phyloP scores from a whole-genome alignment of 1,284 basidiomycete genomes.

The Microstroma glucosiphilum region DNA sequence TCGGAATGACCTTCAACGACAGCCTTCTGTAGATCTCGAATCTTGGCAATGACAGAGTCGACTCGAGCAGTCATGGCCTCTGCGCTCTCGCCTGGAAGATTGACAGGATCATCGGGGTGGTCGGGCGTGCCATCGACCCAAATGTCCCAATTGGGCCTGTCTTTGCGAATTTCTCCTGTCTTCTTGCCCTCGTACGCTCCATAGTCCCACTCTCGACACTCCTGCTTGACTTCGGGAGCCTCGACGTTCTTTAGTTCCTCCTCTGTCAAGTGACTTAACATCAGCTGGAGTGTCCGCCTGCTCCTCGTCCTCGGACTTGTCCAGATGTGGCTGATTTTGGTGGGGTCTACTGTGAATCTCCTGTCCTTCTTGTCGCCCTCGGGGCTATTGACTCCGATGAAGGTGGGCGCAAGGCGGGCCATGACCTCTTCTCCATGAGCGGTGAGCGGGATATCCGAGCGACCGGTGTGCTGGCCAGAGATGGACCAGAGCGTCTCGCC shows the following conservation, averaged over 20 bases:
- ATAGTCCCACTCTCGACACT: conserved; percentile 49
- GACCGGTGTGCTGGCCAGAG: conserved; percentile 45
- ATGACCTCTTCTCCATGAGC: conserved; percentile 41
- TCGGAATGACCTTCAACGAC: conserved; percentile 23
- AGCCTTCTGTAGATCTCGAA: conserved; percentile 32
- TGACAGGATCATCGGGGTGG: conserved; percentile 24
- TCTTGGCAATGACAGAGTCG: conserved; percentile 38
- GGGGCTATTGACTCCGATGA: conserved; percentile 29
- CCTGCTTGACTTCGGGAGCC: conserved; percentile 24
- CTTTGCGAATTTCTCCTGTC: conserved; percentile 35
- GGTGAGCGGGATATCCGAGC: conserved; percentile 43
- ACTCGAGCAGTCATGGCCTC: conserved; percentile 40
- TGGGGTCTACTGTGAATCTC: conserved; percentile 29
- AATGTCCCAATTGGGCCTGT: conserved; percentile 43
- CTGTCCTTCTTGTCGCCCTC: conserved; percentile 20
- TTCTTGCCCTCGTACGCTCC: conserved; percentile 44
- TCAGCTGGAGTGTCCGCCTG: conserved; percentile 35
- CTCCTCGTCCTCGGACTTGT: conserved; percentile 37
- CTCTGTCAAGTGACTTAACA: conserved; percentile 31
- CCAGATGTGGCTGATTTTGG: conserved; percentile 34
- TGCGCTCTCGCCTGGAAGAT: conserved; percentile 41
- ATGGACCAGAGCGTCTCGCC: conserved; percentile 49
- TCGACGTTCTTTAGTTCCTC: conserved; percentile 23
- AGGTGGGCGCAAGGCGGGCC: conserved; percentile 31
- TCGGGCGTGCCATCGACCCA: conserved; percentile 45